These are phyloP conservation scores for Cladosporium sp. DNA, from an alignment of 2,329 filamentous ascomycete genomes.

Conservation along the genomic window DNA sequence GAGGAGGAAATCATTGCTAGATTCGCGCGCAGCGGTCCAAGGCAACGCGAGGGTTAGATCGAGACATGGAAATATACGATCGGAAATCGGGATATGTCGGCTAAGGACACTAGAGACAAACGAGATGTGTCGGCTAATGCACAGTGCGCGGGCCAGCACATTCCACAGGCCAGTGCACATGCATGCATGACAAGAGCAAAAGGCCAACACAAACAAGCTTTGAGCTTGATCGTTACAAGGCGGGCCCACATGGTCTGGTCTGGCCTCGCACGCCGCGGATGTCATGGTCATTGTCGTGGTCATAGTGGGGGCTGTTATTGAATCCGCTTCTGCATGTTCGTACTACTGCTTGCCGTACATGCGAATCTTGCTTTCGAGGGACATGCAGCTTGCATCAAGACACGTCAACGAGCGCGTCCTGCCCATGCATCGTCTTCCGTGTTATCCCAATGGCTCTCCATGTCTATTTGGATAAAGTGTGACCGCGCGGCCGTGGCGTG, in stretches of 20 bases:
- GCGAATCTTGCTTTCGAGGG: background rate
- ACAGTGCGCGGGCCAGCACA: background rate
- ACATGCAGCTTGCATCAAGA: background rate
- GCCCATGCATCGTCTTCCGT: background rate
- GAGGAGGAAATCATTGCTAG: background rate
- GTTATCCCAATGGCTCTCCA: background rate
- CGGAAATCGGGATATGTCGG: background rate
- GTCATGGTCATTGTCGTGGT: background rate
- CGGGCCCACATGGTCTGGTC: background rate
- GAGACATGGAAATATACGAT: background rate
- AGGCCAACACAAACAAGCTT: constrained; percentile 9
- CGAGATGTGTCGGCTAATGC: background rate
- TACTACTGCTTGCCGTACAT: background rate
- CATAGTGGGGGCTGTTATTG: background rate
- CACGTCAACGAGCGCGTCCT: constrained; percentile 10
- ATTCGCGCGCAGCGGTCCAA: background rate
- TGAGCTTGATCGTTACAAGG: constrained; percentile 17
- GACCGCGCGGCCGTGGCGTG: constrained; percentile 7
- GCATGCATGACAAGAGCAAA: background rate
- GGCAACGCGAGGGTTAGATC: background rate
- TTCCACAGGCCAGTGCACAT: background rate
- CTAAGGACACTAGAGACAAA: background rate
- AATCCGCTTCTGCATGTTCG: constrained; percentile 4
- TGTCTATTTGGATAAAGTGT: background rate
- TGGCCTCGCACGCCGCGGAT: background rate